Percentiles rank a stretch among this genome's conserved stretches.
phyloP scores from a whole-genome alignment of 2,329 filamentous ascomycete species.

The Clonostachys byssicola region DNA sequence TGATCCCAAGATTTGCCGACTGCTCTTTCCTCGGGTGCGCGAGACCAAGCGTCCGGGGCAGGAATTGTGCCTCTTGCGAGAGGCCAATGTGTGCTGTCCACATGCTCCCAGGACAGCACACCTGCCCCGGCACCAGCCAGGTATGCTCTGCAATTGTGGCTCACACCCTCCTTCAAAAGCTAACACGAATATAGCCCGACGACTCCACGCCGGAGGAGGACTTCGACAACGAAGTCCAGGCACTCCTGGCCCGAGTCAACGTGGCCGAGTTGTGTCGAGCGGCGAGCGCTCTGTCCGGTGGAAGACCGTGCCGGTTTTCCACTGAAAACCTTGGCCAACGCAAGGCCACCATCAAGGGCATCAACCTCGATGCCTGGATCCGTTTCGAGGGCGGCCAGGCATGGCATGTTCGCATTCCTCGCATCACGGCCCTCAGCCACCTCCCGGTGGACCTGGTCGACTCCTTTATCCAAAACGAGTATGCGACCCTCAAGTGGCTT shows the following conservation, averaged over 20 bases:
- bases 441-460: slow-evolving; percentile 12
- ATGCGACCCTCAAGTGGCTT: slow-evolving; percentile 21
- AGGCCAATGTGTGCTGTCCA: slow-evolving; percentile 4
- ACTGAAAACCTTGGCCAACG: slow-evolving; percentile 6
- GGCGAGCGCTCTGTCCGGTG: slow-evolving; percentile 7
- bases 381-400: slow-evolving; percentile 11
- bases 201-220: slow-evolving; percentile 1
- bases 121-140: neutral
- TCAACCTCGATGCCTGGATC: slow-evolving; percentile 16
- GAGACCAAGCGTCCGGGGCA: slow-evolving; percentile 4
- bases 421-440: slow-evolving; percentile 10
- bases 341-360: slow-evolving; percentile 12
- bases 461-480: slow-evolving; percentile 20
- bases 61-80: slow-evolving; percentile 2
- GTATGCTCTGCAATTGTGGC: neutral
- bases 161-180: no score
- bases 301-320: slow-evolving; percentile 7
- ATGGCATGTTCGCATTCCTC: slow-evolving; percentile 16
- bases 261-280: slow-evolving; percentile 4
- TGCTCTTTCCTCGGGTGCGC: neutral
- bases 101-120: slow-evolving; percentile 2
- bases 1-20: neutral
- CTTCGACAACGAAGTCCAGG: slow-evolving; percentile 1
- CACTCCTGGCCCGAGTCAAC: slow-evolving; percentile 1
- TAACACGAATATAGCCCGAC: neutral